phyloP scores from a whole-genome alignment of 108 stramenopile species.

The Craspedostauros australis region DNA sequence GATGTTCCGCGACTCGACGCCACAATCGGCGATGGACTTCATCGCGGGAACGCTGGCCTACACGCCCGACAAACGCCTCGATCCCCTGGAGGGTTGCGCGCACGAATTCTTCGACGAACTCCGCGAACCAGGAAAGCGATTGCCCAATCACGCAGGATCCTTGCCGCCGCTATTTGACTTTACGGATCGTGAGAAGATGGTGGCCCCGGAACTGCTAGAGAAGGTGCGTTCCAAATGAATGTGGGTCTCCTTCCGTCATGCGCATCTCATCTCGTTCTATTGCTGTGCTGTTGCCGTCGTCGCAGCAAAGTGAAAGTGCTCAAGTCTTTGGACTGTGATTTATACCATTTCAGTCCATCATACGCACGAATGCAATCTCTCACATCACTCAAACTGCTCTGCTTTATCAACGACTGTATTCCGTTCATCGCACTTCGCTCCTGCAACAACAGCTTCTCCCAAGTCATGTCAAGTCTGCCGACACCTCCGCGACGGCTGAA shows the following conservation, averaged over 20 bases:
- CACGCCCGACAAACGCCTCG: slow-evolving; percentile 80
- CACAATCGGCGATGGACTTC: slow-evolving; percentile 91
- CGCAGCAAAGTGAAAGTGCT: too few relatives aligned
- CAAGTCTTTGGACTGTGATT: too few relatives aligned
- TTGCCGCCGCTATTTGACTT: slow-evolving; percentile 90
- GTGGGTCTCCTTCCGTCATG: background rate
- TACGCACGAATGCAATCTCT: too few relatives aligned
- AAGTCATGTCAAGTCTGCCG: too few relatives aligned
- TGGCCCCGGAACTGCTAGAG: slow-evolving; percentile 52
- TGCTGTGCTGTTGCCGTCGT: too few relatives aligned
- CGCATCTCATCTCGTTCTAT: background rate
- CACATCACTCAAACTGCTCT: too few relatives aligned
- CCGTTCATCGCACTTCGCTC: too few relatives aligned
- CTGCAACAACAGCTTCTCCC: too few relatives aligned
- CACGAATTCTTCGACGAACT: slow-evolving; percentile 97
- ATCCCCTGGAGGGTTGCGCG: slow-evolving; percentile 88
- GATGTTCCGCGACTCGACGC: slow-evolving; percentile 89
- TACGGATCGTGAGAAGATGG: slow-evolving; percentile 69
- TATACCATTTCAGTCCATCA: too few relatives aligned
- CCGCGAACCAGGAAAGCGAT: slow-evolving; percentile 50
- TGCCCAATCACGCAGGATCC: slow-evolving; percentile 69
- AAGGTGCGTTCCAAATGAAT: slow-evolving; percentile 28
- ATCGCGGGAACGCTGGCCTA: slow-evolving; percentile 88
- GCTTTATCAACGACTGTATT: too few relatives aligned
- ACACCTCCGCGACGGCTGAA: too few relatives aligned